Conservation (phyloP, 257 asterid genomes). For the Nicotiana obtusifolia region DNA sequence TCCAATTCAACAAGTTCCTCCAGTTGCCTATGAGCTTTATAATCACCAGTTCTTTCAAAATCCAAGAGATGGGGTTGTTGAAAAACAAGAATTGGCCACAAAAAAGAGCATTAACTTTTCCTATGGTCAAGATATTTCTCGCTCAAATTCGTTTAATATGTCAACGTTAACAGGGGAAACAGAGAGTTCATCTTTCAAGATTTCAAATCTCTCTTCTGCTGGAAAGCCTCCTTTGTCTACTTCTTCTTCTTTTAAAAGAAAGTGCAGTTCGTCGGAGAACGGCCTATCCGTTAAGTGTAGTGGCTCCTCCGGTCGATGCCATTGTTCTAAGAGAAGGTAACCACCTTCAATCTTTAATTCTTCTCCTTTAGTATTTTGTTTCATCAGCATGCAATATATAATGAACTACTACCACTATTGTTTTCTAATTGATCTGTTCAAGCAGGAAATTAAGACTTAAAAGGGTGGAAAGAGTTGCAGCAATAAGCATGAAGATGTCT, state of each 20-base stretch:
- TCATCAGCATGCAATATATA: too few species aligned
- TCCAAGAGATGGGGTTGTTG: not conserved
- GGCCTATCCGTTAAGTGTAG: slow-evolving; percentile 71
- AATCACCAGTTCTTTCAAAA: slow-evolving; percentile 12
- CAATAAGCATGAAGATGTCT: slow-evolving; percentile 85
- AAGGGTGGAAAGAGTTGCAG: slow-evolving; percentile 74
- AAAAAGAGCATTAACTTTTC: slow-evolving; percentile 54
- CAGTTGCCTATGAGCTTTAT: not conserved
- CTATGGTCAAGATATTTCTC: slow-evolving; percentile 33
- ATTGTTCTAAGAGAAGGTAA: slow-evolving; percentile 78
- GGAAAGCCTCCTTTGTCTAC: slow-evolving; percentile 79
- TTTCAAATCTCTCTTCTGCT: slow-evolving; percentile 40
- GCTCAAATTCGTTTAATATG: slow-evolving; percentile 35
- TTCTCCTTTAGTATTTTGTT: not conserved
- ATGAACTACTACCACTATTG: not conserved
- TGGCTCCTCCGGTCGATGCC: slow-evolving; percentile 66
- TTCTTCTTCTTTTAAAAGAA: slow-evolving; percentile 46
- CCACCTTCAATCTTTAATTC: not conserved
- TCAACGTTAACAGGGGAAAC: slow-evolving; percentile 55
- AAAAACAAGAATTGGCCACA: slow-evolving; percentile 1
- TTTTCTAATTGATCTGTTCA: not conserved
- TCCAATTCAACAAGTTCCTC: slow-evolving; percentile 76
- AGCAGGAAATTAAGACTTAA: slow-evolving; percentile 57
- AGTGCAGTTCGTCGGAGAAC: slow-evolving; percentile 60
- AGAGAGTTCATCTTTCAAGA: slow-evolving; percentile 40